Percentiles rank a stretch among this genome's conserved stretches.
phyloP scores from a whole-genome alignment of 805 yeast genomes.

The Sugiyamaella boreocaroliniensis region DNA sequence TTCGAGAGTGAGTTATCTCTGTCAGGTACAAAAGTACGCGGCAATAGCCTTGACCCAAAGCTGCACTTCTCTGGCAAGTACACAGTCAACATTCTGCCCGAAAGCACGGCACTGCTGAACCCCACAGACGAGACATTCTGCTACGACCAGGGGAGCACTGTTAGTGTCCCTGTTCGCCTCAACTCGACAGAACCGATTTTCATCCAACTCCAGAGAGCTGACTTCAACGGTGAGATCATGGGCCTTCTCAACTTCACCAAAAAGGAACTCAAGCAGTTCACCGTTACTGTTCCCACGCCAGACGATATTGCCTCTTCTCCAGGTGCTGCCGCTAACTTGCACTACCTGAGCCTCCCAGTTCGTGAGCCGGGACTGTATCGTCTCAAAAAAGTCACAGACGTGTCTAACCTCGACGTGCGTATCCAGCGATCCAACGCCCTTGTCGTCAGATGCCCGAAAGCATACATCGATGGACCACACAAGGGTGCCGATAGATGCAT shows the following conservation, averaged over 20 bases:
- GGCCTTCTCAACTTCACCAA: slow-evolving; percentile 48
- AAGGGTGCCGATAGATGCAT: slow-evolving; percentile 51
- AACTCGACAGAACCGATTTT: slow-evolving; percentile 72
- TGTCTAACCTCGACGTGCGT: slow-evolving; percentile 50
- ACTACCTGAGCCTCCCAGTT: slow-evolving; percentile 60
- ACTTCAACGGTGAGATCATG: slow-evolving; percentile 46
- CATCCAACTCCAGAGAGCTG: slow-evolving; percentile 57
- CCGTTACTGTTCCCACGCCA: not conserved
- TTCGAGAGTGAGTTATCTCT: slow-evolving; percentile 30
- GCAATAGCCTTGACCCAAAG: slow-evolving; percentile 30
- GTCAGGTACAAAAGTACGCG: slow-evolving; percentile 28
- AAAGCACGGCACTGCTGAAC: slow-evolving; percentile 76
- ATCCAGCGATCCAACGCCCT: slow-evolving; percentile 54
- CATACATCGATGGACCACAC: slow-evolving; percentile 36
- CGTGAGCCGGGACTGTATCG: slow-evolving; percentile 70
- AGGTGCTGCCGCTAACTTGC: slow-evolving; percentile 3
- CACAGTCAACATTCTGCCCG: slow-evolving; percentile 83
- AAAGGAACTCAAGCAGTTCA: slow-evolving; percentile 43
- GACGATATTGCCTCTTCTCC: slow-evolving; percentile 12
- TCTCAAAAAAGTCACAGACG: slow-evolving; percentile 60
- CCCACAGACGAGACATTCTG: slow-evolving; percentile 68
- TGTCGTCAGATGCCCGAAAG: slow-evolving; percentile 74
- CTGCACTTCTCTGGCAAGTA: slow-evolving; percentile 78
- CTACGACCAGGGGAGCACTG: slow-evolving; percentile 26
- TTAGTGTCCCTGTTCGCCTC: slow-evolving; percentile 63